phyloP scores from a whole-genome alignment of 768 basidiomycete species.

The Rubroboletus pulcherrimus region DNA sequence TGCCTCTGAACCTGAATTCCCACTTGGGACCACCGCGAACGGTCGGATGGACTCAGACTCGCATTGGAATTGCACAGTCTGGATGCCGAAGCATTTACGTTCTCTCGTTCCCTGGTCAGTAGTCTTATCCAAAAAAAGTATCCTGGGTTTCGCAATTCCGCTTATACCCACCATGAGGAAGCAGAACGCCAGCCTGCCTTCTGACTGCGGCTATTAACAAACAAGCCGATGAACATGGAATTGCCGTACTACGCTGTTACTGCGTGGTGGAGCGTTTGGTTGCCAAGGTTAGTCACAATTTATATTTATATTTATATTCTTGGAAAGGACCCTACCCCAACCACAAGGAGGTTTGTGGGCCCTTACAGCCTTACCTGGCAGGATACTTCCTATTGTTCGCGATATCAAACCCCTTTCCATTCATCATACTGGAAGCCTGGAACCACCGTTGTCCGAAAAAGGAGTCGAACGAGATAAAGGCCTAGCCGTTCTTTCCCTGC shows the following conservation, averaged over 20 bases:
- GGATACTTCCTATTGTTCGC: neutral
- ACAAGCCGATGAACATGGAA: neutral
- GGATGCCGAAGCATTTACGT: neutral
- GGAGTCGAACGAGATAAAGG: neutral
- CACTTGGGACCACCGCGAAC: neutral
- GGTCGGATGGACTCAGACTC: neutral
- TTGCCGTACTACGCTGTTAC: neutral
- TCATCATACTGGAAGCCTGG: neutral
- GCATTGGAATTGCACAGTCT: neutral
- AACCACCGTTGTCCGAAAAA: neutral
- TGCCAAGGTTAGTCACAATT: neutral
- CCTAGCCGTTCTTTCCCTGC: neutral
- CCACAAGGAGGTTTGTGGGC: neutral
- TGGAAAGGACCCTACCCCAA: neutral
- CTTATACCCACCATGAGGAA: conserved; percentile 7
- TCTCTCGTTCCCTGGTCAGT: neutral
- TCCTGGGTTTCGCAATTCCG: neutral
- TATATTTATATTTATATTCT: neutral
- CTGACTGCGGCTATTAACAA: conserved; percentile 3
- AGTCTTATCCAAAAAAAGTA: neutral
- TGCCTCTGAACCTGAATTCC: neutral
- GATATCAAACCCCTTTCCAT: neutral
- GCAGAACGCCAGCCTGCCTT: neutral
- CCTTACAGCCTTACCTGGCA: neutral
- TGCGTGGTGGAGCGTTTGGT: neutral